Percentiles rank a stretch among this genome's conserved stretches.
These are phyloP conservation scores for Phycomyces blakesleeanus DNA, from an alignment of 192 early-diverging fungal genomes.

Conservation along the genomic window DNA sequence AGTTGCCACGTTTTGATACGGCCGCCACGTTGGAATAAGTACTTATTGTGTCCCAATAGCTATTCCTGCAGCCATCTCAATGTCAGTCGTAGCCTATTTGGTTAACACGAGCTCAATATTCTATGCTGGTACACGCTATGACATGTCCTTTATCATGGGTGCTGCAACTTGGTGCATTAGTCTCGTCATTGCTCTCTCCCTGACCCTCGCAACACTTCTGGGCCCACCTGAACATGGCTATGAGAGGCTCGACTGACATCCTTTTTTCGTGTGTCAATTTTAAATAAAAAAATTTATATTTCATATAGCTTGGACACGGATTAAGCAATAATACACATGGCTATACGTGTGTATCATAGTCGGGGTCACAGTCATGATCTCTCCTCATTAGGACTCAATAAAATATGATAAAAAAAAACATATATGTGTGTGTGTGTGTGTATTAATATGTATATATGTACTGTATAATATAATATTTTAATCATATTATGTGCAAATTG, in stretches of 20 bases:
- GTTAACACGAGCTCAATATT: slow-evolving; percentile 18
- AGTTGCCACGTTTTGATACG: slow-evolving; percentile 2
- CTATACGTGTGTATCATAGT: neutral
- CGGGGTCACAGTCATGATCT: neutral
- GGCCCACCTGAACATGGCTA: slow-evolving; percentile 20
- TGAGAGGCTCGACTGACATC: slow-evolving; percentile 14
- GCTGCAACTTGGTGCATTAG: slow-evolving; percentile 20
- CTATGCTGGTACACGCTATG: slow-evolving; percentile 19
- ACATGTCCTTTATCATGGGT: slow-evolving; percentile 18
- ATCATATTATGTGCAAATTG: too few species aligned
- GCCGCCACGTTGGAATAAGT: neutral
- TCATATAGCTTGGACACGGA: neutral
- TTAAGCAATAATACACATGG: neutral
- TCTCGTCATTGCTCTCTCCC: slow-evolving; percentile 14
- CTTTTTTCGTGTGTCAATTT: neutral
- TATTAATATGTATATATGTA: neutral
- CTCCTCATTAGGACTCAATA: too few species aligned
- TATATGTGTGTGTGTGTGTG: neutral
- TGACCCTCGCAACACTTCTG: slow-evolving; percentile 16
- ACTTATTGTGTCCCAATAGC: slow-evolving; percentile 2
- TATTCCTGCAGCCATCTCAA: slow-evolving; percentile 17
- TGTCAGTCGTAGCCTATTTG: slow-evolving; percentile 21
- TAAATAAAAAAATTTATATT: neutral
- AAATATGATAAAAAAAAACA: neutral
- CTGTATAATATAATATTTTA: too few species aligned